phyloP scores from a whole-genome alignment of 2,329 filamentous ascomycete species.

The Paecilomyces formosus region DNA sequence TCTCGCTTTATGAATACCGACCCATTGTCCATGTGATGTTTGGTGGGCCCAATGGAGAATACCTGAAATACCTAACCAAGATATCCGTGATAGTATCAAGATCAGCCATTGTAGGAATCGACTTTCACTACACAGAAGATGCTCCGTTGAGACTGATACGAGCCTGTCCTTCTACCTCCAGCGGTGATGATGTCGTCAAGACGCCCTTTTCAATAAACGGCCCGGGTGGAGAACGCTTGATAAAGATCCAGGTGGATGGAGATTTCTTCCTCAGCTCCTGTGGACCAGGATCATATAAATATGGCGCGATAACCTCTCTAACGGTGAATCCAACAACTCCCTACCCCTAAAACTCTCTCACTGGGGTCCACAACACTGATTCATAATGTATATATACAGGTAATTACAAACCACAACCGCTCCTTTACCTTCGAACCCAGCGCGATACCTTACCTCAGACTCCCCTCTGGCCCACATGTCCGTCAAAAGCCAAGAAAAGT shows the following conservation, averaged over 20 bases:
- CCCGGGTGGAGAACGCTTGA: conserved; percentile 11
- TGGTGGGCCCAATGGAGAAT: conserved; percentile 8
- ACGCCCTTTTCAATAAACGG: conserved; percentile 13
- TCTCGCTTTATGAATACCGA: conserved; percentile 7
- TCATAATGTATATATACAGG: conserved; percentile 1
- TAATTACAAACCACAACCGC: conserved; percentile 10
- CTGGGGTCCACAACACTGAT: neutral
- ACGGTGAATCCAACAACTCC: neutral
- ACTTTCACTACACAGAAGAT: conserved; percentile 9
- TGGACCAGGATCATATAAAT: neutral
- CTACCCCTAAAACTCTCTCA: neutral
- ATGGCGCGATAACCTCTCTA: conserved; percentile 1
- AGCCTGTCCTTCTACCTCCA: conserved; percentile 4
- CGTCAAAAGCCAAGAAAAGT: conserved; percentile 5
- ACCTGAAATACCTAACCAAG: conserved; percentile 11
- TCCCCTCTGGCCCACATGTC: conserved; percentile 6
- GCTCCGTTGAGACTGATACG: conserved; percentile 4
- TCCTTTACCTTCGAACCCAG: conserved; percentile 12
- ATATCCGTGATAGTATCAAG: conserved; percentile 11
- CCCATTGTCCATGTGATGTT: conserved; percentile 13
- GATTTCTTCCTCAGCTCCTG: conserved; percentile 2
- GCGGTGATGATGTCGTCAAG: conserved; percentile 4
- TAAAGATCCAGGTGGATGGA: conserved; percentile 6
- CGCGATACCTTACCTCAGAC: conserved; percentile 8
- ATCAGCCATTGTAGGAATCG: conserved; percentile 8